Percentiles rank a stretch among this genome's conserved stretches.
These are phyloP conservation scores for Penicillium macrosclerotiorum DNA, from an alignment of 495 filamentous ascomycete species.

Conservation along the genomic window DNA sequence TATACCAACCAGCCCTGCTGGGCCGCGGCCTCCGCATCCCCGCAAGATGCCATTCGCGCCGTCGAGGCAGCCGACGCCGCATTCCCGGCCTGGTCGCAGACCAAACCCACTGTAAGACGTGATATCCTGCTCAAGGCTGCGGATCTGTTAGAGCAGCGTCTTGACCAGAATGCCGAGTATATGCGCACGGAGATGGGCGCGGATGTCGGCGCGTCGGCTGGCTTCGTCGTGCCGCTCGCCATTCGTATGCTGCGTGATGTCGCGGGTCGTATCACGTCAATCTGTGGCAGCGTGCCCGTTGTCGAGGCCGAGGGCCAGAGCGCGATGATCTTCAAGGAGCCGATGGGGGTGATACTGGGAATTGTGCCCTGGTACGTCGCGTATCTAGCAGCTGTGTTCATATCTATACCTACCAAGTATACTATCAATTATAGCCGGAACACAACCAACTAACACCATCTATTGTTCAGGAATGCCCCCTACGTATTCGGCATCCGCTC, in stretches of 20 bases:
- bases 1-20: constrained; percentile 64
- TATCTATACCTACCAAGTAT: too few species aligned
- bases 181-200: constrained; percentile 74
- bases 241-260: constrained; percentile 67
- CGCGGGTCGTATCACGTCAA: constrained; percentile 60
- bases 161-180: constrained; percentile 57
- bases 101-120: constrained; percentile 60
- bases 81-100: constrained; percentile 68
- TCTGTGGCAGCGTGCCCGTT: constrained; percentile 64
- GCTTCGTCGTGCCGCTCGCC: constrained; percentile 59
- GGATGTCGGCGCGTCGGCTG: constrained; percentile 37
- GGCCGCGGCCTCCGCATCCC: constrained; percentile 57
- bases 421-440: background rate
- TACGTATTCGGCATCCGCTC: constrained; percentile 67
- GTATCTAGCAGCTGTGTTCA: too few species aligned
- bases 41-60: constrained; percentile 60
- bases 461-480: constrained; percentile 62
- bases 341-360: constrained; percentile 76
- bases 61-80: constrained; percentile 66
- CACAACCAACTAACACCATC: background rate
- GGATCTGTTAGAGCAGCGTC: constrained; percentile 60
- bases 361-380: constrained; percentile 76
- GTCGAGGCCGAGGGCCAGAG: constrained; percentile 52
- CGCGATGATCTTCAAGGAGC: constrained; percentile 72
- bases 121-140: constrained; percentile 74